Evolutionary conservation across 768 basidiomycete species (phyloP), one percentile per base, ranked within the genome.

Genomic region (Auriscalpium orientale): DNA sequence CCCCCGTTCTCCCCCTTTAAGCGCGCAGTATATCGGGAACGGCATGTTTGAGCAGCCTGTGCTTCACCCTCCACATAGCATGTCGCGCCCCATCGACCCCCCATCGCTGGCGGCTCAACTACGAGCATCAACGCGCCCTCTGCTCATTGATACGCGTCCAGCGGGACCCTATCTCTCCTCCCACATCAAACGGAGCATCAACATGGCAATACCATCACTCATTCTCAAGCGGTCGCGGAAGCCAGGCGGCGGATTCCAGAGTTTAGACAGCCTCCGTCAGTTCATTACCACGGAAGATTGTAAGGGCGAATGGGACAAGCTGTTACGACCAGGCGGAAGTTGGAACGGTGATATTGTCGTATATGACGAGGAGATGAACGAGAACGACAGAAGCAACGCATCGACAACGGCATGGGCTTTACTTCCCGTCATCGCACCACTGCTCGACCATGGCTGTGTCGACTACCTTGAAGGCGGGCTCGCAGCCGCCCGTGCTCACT

Each of bases 121-220:
- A 16, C 64, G 64, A 35, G 49, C 64, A 28, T 67, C 71, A 47
- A 40, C 13, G 22, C 80, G 78, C 2, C 88, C 91, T 9, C 73
- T 94, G 21, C 71, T 95, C 56, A 79, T 95, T 66, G 93, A 97
- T 70, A 91, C 89, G 40, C 83, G 93, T 4, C 83, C 88, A 4
- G 76, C 84, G 18, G 75, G 80, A 1, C 74, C 82, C 10, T 91
- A 84, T 71, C 74, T 84, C 37, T 72, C 81, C 3, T 78, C 76
- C 55, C 89, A 84, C 67, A 70, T 97, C 51, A 67, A 74, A 40
- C 73, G 83, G 61, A 88, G 85, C 68, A 79, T 92, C 57, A 94
- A 94, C 70, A 78, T 97, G 49, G 87, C 87, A 35, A 89, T 97
- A 45, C 93, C 94, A 0, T 88, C 90, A 22, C 82, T 97, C 64